Evolutionary conservation across 306 rosid genomes (phyloP), one percentile per base, ranked within the genome.

Genomic region (Dryas octopetala): DNA sequence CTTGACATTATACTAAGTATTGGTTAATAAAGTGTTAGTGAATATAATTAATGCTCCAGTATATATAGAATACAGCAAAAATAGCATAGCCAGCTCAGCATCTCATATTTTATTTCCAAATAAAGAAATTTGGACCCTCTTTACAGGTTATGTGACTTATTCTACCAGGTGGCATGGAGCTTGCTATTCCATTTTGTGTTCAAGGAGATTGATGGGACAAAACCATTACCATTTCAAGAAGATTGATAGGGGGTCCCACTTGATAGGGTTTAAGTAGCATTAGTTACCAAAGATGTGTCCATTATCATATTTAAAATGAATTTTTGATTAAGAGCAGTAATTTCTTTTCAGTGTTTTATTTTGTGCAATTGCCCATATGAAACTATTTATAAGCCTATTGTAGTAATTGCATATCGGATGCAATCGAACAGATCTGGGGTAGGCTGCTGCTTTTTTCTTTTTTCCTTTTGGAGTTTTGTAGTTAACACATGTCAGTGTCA

Each of bases 131-230:
- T 62, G 41, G 38, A 19, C 38, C 9, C 12, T 8, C 38, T 58
- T 59, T 40, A 59, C 64, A 19, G 64, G 46, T 62, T 6, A 0
- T 40, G 47, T 64, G 68, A 64, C 44, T 61, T 16, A 12, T 38
- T 40, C 44, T 40, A n/a, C 67, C 32, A 62, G 32, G 67, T 62
- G 67, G 47, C 67, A 62, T 62, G 67, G 67, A 43, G 23, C 23
- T 23, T 23, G 23, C 23, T 23, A 23, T 23, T 23, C 23, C 23
- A 23, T 23, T 23, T 23, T 23, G 19, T 19, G 19, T 19, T 19
- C 19, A 19, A 19, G 19, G 19, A 19, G 19, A 19, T 19, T 19
- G 19, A 19, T 19, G 19, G 19, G 19, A 19, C 1, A 6, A 6
- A 61, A 32, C 41, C 14, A 50, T 16, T 43, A 64, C 14, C 48